Conservation (phyloP, 805 yeast species). For the Yarrowia yakushimensis region DNA sequence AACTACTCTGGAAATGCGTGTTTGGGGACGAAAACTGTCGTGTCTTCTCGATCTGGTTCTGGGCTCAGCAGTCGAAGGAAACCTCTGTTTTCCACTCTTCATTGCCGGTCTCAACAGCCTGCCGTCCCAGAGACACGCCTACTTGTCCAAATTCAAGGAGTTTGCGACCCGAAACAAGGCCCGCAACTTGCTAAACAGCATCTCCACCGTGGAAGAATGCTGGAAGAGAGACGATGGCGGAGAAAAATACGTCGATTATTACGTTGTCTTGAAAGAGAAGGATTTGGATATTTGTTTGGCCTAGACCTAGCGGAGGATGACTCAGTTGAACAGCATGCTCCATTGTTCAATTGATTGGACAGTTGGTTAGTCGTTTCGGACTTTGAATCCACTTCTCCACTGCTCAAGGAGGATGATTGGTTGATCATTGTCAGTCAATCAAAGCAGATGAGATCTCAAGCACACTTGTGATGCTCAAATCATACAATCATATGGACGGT, state of each 20-base stretch:
- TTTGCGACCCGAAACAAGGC: conserved; percentile 64
- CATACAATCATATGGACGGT: no score
- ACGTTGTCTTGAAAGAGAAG: conserved; percentile 55
- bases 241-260: conserved; percentile 67
- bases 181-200: conserved; percentile 53
- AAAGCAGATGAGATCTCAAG: no score
- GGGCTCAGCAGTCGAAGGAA: conserved; percentile 66
- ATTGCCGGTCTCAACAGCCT: conserved; percentile 69
- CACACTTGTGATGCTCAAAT: no score
- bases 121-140: conserved; percentile 28
- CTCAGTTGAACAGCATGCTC: no score
- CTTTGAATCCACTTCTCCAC: no score
- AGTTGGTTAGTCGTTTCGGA: no score
- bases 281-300: conserved; percentile 66
- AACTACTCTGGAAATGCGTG: conserved; percentile 59
- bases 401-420: no score
- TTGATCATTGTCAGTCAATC: no score
- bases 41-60: conserved; percentile 58
- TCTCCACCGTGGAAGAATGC: conserved; percentile 41
- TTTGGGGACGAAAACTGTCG: conserved; percentile 51
- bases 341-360: no score
- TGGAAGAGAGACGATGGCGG: conserved; percentile 50
- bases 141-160: conserved; percentile 47
- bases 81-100: conserved; percentile 72
- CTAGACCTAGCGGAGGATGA: not conserved